These are phyloP conservation scores for Phytophthora pseudosyringae DNA, from an alignment of 352 stramenopile species.

Conservation along the genomic window DNA sequence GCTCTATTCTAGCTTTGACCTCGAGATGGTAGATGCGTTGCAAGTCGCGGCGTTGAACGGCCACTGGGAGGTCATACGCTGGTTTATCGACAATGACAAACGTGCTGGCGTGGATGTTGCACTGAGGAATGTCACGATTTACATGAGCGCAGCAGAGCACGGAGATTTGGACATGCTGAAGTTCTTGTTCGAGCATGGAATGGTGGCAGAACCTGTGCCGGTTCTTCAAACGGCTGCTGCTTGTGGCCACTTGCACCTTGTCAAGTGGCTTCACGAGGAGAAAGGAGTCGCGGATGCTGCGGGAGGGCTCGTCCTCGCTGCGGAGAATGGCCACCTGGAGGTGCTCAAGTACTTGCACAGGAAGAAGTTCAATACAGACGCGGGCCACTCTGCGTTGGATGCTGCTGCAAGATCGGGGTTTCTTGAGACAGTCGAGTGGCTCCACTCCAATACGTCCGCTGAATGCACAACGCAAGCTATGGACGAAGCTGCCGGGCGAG, in stretches of 20 bases:
- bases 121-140: neutral
- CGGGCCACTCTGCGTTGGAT: neutral
- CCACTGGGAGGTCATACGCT: neutral
- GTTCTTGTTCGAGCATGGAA: neutral
- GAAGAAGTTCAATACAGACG: neutral
- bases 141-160: neutral
- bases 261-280: conserved; percentile 7
- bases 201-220: neutral
- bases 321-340: conserved; percentile 1
- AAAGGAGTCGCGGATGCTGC: neutral
- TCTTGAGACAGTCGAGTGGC: conserved; percentile 1
- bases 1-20: neutral
- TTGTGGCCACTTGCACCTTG: neutral
- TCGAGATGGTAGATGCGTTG: neutral
- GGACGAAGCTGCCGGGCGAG: neutral
- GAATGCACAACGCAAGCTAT: conserved; percentile 1
- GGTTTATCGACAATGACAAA: neutral
- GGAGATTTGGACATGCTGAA: conserved; percentile 3
- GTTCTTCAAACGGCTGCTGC: neutral
- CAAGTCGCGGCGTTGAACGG: neutral
- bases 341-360: conserved; percentile 9
- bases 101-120: neutral
- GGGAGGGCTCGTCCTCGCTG: neutral
- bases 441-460: neutral
- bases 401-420: neutral